Evolutionary conservation across 176 grass and related monocot genomes (phyloP), one percentile per base, ranked within the genome.

Genomic region (Cocos nucifera): DNA sequence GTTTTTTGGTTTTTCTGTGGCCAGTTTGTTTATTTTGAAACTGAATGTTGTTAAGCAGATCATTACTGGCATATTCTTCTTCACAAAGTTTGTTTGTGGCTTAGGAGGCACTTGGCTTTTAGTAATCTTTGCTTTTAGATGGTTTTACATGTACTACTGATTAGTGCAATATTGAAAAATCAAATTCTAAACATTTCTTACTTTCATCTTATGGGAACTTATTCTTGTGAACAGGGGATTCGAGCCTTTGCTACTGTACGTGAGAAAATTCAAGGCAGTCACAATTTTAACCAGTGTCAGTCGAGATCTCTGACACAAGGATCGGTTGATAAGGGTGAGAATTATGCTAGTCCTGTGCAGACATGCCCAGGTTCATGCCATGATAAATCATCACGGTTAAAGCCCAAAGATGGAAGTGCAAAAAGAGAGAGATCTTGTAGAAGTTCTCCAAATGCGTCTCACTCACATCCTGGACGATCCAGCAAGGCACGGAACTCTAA

Each of bases 181-280:
- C 10, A 14, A 44, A 9, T 44, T 44, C 1, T 44, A 12, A 2
- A 44, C 35, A 44, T 44, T 44, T 44, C 8, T 44, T 35, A 9
- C 6, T 9, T 77, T 51, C 69, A 17, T 59, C 69, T n/a, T 70
- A 18, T 77, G 16, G 50, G 23, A 73, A 9, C 19, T 66, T 61
- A 25, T 68, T 76, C 73, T 54, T 19, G 65, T 69, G 21, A 16
- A 22, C 54, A 90, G 87, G 76, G 54, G 28, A 69, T 65, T 69
- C 57, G 58, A 76, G 30, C 59, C 28, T 51, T 68, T 54, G 28
- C 54, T 66, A 50, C 26, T 69, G 59, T 24, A 51, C 21, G 63
- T 51, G 75, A 63, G 53, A 56, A 56, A 9, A 18, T 54, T 28
- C 60, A 63, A 51, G 63, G 17, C 20, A 66, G 27, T 49, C 51